A percentile compares a stretch with the other conserved stretches of the same genome.
Evolutionary conservation across 164 flowering plant genomes (phyloP).

Genomic region (Piper betle): DNA sequence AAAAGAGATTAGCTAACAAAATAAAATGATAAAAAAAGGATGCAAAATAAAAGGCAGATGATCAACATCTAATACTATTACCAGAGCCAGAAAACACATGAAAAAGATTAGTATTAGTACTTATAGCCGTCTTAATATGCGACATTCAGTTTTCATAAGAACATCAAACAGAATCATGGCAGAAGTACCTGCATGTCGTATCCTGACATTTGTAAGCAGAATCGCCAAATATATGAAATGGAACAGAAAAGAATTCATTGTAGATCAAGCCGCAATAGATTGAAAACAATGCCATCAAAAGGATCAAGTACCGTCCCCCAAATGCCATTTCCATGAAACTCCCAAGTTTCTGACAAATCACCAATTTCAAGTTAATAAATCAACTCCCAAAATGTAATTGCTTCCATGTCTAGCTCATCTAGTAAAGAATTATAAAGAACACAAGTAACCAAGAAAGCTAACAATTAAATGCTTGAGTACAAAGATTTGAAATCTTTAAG

Average conservation of each 20-base stretch:
- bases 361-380: neutral
- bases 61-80: too few species aligned
- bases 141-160: neutral
- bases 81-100: neutral
- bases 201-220: conserved; percentile 84
- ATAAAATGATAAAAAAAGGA: too few species aligned
- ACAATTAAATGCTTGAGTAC: neutral
- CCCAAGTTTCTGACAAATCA: conserved; percentile 64
- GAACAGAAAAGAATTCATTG: conserved; percentile 93
- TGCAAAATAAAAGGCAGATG: too few species aligned
- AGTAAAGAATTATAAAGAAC: neutral
- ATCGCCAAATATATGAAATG: conserved; percentile 74
- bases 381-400: neutral
- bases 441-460: neutral
- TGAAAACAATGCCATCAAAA: conserved; percentile 83
- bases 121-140: neutral
- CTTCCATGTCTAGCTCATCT: neutral
- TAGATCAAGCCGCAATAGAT: conserved; percentile 89
- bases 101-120: too few species aligned
- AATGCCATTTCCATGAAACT: conserved; percentile 94
- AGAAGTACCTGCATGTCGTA: conserved; percentile 61
- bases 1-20: too few species aligned
- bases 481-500: conserved; percentile 42
- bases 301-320: conserved; percentile 88
- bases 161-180: neutral